phyloP scores from a whole-genome alignment of 1,284 basidiomycete species.

The Ganoderma leucocontextum region DNA sequence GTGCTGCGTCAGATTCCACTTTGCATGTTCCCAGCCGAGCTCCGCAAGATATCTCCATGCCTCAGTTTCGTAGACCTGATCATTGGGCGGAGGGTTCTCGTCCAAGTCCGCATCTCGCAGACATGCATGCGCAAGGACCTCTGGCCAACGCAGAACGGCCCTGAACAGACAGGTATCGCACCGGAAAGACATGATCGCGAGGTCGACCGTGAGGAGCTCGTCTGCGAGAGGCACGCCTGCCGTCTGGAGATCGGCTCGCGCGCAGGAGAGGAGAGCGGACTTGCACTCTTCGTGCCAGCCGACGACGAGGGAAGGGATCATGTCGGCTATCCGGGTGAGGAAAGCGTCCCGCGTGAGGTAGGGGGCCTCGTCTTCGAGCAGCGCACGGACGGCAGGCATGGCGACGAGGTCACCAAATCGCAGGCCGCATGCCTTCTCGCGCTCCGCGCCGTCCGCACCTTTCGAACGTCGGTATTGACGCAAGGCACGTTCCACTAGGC shows the following conservation, averaged over 20 bases:
- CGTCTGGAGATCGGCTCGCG: background rate
- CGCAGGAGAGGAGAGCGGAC: background rate
- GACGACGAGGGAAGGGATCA: background rate
- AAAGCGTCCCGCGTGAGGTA: background rate
- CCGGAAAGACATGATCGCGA: conserved; percentile 1
- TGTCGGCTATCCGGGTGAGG: background rate
- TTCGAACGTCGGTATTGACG: background rate
- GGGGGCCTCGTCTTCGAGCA: conserved; percentile 1
- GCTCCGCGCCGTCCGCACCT: background rate
- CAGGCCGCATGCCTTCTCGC: background rate
- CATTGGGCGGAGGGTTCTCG: background rate
- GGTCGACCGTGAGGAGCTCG: background rate
- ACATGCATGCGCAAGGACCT: background rate
- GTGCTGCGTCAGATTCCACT: background rate
- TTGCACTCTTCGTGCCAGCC: background rate
- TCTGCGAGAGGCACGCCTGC: background rate
- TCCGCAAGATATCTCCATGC: background rate
- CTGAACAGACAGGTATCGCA: background rate
- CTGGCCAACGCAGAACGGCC: background rate
- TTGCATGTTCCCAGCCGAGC: background rate
- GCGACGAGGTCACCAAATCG: conserved; percentile 4
- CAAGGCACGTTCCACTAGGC: background rate
- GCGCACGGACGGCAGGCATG: background rate
- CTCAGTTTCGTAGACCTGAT: background rate
- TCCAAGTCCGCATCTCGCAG: background rate